Evolutionary conservation across 148 eudicot species (phyloP).

Genomic region (Rhododendron griersonianum): DNA sequence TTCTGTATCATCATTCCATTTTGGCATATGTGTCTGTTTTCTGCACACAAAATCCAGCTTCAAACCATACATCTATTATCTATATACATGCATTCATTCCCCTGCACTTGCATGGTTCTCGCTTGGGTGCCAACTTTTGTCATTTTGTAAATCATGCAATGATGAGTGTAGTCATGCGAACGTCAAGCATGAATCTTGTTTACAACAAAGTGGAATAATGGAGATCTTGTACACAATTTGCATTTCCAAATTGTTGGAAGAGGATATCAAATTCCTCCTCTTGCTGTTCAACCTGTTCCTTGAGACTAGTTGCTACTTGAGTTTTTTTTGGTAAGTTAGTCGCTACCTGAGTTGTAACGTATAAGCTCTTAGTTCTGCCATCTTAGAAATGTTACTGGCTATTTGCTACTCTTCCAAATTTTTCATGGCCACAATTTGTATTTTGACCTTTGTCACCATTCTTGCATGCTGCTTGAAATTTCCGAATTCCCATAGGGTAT

Average conservation of each 20-base stretch:
- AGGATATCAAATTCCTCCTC: background rate
- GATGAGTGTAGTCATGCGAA: background rate
- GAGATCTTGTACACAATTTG: background rate
- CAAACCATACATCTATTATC: background rate
- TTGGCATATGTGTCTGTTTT: background rate
- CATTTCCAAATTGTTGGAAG: background rate
- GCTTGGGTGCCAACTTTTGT: background rate
- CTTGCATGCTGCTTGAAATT: background rate
- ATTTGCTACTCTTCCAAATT: background rate
- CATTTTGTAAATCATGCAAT: background rate
- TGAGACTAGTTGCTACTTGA: background rate
- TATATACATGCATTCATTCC: background rate
- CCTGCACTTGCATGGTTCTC: background rate
- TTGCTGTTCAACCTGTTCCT: background rate
- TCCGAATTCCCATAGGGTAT: background rate
- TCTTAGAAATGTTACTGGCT: background rate
- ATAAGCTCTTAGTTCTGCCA: background rate
- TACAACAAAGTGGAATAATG: background rate
- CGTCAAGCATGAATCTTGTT: background rate
- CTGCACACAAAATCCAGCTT: background rate
- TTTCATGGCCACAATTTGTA: background rate
- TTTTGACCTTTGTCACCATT: background rate
- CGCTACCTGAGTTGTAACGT: background rate
- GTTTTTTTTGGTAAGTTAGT: too few species aligned
- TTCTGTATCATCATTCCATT: conserved; percentile 2